phyloP scores from a whole-genome alignment of 108 stramenopile species.

The Asterionellopsis glacialis region DNA sequence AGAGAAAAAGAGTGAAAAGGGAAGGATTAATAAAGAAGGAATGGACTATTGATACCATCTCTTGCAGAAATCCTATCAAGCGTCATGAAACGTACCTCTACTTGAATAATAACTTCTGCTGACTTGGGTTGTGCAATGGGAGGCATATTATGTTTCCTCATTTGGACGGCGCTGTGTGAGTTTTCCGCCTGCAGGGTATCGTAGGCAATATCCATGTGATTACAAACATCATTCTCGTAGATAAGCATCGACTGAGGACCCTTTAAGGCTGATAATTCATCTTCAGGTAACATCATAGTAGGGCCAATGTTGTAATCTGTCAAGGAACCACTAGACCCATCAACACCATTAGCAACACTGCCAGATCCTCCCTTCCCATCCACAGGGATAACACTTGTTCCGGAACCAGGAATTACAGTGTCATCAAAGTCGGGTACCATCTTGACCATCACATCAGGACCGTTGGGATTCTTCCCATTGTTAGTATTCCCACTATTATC shows the following conservation, averaged over 20 bases:
- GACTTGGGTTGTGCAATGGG: not conserved
- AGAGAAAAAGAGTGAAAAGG: too few species aligned
- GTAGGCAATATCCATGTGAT: not conserved
- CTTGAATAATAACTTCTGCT: not conserved
- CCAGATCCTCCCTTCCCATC: too few species aligned
- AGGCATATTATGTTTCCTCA: not conserved
- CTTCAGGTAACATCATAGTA: too few species aligned
- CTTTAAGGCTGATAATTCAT: not conserved
- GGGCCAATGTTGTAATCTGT: too few species aligned
- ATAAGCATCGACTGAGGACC: not conserved
- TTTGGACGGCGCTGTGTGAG: not conserved
- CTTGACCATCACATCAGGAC: too few species aligned
- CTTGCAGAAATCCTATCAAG: not conserved
- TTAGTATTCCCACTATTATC: too few species aligned
- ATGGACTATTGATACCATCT: not conserved
- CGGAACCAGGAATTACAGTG: too few species aligned
- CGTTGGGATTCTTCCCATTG: too few species aligned
- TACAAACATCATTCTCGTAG: not conserved
- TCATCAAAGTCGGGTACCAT: too few species aligned
- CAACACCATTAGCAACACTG: too few species aligned
- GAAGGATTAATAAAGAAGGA: not conserved
- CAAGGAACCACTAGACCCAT: too few species aligned
- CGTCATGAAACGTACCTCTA: not conserved
- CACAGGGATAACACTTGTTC: too few species aligned
- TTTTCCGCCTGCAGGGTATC: not conserved